phyloP scores from a whole-genome alignment of 805 yeast species.

The Jamesozyma jinghongensis region DNA sequence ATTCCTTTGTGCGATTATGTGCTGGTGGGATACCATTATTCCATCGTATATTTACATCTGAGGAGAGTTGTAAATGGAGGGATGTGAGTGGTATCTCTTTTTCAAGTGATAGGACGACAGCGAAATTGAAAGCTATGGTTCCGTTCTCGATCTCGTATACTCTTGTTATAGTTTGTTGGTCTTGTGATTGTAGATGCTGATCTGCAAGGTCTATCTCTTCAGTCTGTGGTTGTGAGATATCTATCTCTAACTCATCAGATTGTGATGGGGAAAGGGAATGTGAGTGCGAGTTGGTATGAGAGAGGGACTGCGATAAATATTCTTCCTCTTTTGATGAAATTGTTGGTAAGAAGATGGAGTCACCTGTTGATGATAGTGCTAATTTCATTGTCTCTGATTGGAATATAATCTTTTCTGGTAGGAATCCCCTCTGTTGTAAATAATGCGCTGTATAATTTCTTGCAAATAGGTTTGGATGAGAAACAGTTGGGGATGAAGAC shows the following conservation, averaged over 20 bases:
- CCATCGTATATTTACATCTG: constrained; percentile 53
- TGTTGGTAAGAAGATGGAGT: constrained; percentile 30
- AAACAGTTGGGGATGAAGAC: background rate
- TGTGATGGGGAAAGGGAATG: background rate
- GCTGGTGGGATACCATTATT: constrained; percentile 39
- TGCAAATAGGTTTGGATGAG: background rate
- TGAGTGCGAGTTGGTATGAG: background rate
- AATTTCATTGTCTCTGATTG: constrained; percentile 17
- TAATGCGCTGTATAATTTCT: constrained; percentile 7
- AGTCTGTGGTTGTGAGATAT: background rate
- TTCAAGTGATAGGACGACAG: constrained; percentile 4
- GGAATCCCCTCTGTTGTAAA: constrained; percentile 20
- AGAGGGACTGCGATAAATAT: constrained; percentile 18
- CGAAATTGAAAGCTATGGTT: constrained; percentile 4
- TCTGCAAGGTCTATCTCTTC: background rate
- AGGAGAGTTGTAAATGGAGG: constrained; percentile 36
- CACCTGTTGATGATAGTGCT: constrained; percentile 29
- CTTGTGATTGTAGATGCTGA: background rate
- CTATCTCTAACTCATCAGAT: background rate
- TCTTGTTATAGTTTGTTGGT: background rate
- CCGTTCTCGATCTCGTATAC: background rate
- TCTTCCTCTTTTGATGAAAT: constrained; percentile 24
- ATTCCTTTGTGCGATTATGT: constrained; percentile 34
- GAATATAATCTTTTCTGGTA: constrained; percentile 11
- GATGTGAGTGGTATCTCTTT: constrained; percentile 1